Base-by-base conservation (phyloP, 2,329 filamentous ascomycete genomes). In the Chlorencoelia australis region DNA sequence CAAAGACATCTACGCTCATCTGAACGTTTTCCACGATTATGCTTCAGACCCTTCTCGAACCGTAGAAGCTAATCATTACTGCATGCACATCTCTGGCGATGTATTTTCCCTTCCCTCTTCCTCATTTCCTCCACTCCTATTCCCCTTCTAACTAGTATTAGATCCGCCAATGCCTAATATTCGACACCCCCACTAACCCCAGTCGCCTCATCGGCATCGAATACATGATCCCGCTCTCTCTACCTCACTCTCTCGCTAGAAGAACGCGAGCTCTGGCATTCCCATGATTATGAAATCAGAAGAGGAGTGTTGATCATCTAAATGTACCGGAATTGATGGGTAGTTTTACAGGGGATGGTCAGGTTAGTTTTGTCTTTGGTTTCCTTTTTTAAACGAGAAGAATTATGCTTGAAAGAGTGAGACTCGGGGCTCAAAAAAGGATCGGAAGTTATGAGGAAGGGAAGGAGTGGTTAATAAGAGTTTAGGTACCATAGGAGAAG, bases 61-160 rank as follows among this genome's bases (percentile, higher is more conserved):
- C 25, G 77, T 93, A 1, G 83, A 91, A 56, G 66, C 84, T 1
- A 87, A 91, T 53, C 85, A 93, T 58, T 94, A 91, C 60, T 94
- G 86, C 55, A 71, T 79, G 1, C 84, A 91, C 51, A 51, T 91
- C 4, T 86, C 71, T 42, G 41, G 55, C 64, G 84, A 91, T 44
- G 69, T 93, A 39, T 66, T 2, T 63, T 70, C 2, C 68, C 72
- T 22, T 81, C 81, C 0, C 71, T 78, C 1, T 69, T 91, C 14
- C 82, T 91, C 41, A 17, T 4, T 26, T 19, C 19, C 18, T 28
- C 7, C 31, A 28, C 5, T 33, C 30, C 16, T 19, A 25, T 10
- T 15, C 18, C 19, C 35, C 36, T 16, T 21, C 24, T 14, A 28
- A 35, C 16, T 24, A 7, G 7, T 15, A 21, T 16, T n/a, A 11